A percentile compares a stretch with the other conserved stretches of the same genome.
Evolutionary conservation across 441 rosid genomes (phyloP).

Genomic region (Corymbia citriodora): DNA sequence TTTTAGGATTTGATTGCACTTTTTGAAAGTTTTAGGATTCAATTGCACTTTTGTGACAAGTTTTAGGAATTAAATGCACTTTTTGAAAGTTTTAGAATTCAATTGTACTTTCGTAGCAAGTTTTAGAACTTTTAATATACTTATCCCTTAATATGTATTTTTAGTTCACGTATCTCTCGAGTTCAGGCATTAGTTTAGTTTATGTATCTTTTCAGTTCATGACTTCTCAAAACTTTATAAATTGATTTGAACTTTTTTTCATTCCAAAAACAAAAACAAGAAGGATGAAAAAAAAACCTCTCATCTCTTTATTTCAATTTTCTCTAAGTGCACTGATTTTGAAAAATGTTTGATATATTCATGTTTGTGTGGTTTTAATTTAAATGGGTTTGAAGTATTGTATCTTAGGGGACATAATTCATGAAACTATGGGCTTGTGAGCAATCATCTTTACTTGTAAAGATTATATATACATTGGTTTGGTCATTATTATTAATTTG

Average conservation of each 20-base stretch:
- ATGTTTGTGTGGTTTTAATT: too few species aligned
- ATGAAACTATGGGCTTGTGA: background rate
- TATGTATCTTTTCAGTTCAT: background rate
- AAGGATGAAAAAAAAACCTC: background rate
- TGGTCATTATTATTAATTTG: background rate
- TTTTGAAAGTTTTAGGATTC: too few species aligned
- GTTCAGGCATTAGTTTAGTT: background rate
- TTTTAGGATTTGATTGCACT: too few species aligned
- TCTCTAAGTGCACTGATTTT: rapidly evolving
- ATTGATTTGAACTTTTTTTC: too few species aligned
- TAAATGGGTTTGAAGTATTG: rapidly evolving
- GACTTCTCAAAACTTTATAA: too few species aligned
- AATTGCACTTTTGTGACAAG: too few species aligned
- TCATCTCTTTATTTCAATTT: background rate
- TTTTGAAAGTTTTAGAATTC: too few species aligned
- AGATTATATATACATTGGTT: background rate
- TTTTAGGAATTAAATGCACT: too few species aligned
- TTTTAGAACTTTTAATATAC: too few species aligned
- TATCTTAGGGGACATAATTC: background rate
- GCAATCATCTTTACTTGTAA: background rate
- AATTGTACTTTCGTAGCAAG: too few species aligned
- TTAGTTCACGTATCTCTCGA: rapidly evolving
- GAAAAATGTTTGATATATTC: rapidly evolving
- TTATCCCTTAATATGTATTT: too few species aligned
- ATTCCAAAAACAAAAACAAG: background rate